Evolutionary conservation across 129 eudicot genomes (phyloP).

Genomic region (Saposhnikovia divaricata): DNA sequence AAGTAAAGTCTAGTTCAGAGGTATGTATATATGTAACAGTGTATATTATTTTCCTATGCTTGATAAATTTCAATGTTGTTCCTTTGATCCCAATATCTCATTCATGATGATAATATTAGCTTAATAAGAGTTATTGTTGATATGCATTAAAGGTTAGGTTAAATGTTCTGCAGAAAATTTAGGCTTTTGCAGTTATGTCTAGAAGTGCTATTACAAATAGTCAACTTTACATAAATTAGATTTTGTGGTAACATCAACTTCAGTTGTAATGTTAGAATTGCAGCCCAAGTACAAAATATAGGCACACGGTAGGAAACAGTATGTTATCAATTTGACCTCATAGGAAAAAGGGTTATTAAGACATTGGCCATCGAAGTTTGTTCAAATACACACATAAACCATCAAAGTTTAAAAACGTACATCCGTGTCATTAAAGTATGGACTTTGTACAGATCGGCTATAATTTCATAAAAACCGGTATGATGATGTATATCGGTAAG

Average conservation of each 20-base stretch:
- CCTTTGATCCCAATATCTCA: background rate
- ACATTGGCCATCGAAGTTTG: too few relatives aligned
- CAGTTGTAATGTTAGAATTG: background rate
- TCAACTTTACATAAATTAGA: background rate
- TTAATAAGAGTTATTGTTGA: background rate
- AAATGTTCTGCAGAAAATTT: background rate
- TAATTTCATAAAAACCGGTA: too few relatives aligned
- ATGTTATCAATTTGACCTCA: background rate
- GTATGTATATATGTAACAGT: slow-evolving; percentile 22
- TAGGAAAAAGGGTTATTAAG: background rate
- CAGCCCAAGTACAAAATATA: too few relatives aligned
- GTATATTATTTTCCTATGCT: background rate
- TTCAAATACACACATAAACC: too few relatives aligned
- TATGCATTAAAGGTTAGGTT: background rate
- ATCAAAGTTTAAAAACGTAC: too few relatives aligned
- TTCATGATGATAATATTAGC: background rate
- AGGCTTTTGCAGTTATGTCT: background rate
- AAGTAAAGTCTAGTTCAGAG: slow-evolving; percentile 82
- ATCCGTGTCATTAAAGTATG: too few relatives aligned
- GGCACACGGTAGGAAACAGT: background rate
- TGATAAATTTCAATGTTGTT: background rate
- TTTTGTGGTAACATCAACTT: background rate
- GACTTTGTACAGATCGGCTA: too few relatives aligned
- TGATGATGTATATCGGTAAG: too few relatives aligned
- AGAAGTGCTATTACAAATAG: background rate